These are phyloP conservation scores for Theileria annulata DNA, from an alignment of 169 alveolate genomes.

Conservation along the genomic window DNA sequence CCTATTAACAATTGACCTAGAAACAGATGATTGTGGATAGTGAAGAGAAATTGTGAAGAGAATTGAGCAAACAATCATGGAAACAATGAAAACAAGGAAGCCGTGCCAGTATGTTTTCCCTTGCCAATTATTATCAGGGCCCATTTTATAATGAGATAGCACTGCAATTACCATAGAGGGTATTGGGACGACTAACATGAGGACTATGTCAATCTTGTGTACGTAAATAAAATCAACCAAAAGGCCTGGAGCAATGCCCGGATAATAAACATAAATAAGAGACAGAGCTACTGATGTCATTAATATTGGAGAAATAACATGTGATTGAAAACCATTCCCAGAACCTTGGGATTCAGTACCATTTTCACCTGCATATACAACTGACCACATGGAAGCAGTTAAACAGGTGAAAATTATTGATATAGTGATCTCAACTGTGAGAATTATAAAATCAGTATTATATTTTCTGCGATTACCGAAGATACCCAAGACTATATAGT, in stretches of 20 bases:
- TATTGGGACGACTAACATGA: slow-evolving; percentile 9
- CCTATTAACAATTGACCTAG: neutral
- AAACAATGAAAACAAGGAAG: neutral
- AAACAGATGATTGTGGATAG: neutral
- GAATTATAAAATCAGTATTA: slow-evolving; percentile 13
- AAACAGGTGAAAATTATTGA: neutral
- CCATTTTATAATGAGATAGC: neutral
- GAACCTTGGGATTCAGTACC: neutral
- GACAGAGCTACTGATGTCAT: slow-evolving; percentile 19
- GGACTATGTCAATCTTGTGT: slow-evolving; percentile 13
- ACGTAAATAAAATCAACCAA: slow-evolving; percentile 9
- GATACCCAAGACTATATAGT: neutral
- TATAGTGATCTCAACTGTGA: slow-evolving; percentile 1
- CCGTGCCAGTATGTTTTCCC: neutral
- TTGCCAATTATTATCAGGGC: slow-evolving; percentile 20
- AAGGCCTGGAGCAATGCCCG: slow-evolving; percentile 30
- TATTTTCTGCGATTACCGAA: neutral
- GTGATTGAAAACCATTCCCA: neutral
- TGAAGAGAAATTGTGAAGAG: slow-evolving; percentile 5
- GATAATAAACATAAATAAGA: slow-evolving; percentile 11
- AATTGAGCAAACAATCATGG: neutral
- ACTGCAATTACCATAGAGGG: slow-evolving; percentile 20
- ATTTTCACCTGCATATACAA: slow-evolving; percentile 3
- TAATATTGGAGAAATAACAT: slow-evolving; percentile 10
- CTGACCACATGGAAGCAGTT: slow-evolving; percentile 15